Base-by-base conservation (phyloP, 345 rosid genomes). In the Linum trigynum region DNA sequence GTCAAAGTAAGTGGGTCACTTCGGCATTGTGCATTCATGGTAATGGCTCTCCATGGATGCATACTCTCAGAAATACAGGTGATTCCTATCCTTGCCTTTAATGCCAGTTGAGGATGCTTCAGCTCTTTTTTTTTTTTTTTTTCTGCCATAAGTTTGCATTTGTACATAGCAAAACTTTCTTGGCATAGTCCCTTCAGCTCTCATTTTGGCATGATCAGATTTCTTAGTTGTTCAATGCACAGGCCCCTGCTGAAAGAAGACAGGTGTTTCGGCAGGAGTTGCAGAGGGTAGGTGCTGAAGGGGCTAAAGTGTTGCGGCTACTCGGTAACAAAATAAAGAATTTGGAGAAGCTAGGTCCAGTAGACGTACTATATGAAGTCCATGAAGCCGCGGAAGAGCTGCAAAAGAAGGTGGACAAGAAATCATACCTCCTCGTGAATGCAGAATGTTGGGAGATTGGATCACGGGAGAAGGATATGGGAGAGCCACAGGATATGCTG, bases 11-110 rank as follows among this genome's bases (percentile, higher is more conserved):
- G 98, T 32, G 98, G 98, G 62, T 84, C 98, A 16, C 59, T 91
- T 57, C 79, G 98, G 80, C 96, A 91, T 74, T 91, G 95, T 61
- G 95, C 96, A 59, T 91, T 91, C 69, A 85, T 79, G 96, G 95
- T 89, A 74, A 91, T 91, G 96, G 95, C 98, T 3, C 83, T 91
- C 95, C 98, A 91, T 55, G 96, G 96, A 56, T 91, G 95, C 76
- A 80, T 91, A 39, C 92, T 91, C 67, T 79, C 96, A 1, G 95
- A 86, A 78, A 91, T 91, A 65, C 98, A 91, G 96, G 97, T 86
- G 59, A 69, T 48, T 48, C 2, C 1, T 7, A 48, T 48, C 10
- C 6, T 23, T 23, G 32, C 9, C 53, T 15, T 48, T 48, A 48
- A 6, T 9, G 15, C 12, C 53, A 15, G 14, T 48, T 1, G 53